Conservation (phyloP, 202 grass and related monocot species). For the Dendrocalamus latiflorus region DNA sequence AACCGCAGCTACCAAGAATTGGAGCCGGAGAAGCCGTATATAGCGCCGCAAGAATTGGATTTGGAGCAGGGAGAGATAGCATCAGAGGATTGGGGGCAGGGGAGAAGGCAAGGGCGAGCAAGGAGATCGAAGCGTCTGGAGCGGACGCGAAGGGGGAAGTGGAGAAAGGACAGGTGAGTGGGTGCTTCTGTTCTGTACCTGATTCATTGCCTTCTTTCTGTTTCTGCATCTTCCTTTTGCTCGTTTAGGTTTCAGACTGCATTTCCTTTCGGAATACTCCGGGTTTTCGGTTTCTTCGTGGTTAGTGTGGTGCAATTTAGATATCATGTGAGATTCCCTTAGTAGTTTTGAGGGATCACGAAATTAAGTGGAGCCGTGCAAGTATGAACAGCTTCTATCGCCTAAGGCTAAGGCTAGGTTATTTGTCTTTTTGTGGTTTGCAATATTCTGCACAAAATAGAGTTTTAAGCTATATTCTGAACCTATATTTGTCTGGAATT, state of each 20-base stretch:
- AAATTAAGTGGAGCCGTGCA: neutral
- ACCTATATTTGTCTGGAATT: neutral
- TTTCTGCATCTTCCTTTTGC: neutral
- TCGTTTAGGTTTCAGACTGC: neutral
- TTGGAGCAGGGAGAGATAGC: neutral
- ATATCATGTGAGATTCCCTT: neutral
- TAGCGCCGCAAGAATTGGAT: neutral
- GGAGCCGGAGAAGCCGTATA: too few species aligned
- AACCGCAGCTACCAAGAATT: too few species aligned
- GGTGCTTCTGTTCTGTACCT: neutral
- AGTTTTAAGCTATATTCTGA: neutral
- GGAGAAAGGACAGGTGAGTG: slow-evolving; percentile 11
- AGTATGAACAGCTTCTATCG: neutral
- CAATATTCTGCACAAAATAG: neutral
- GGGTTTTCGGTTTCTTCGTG: neutral
- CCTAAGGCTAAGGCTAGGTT: too few species aligned
- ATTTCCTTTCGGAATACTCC: neutral
- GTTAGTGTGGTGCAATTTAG: neutral
- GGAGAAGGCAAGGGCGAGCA: neutral
- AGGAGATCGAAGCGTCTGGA: neutral
- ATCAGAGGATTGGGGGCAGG: neutral
- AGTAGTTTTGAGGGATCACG: neutral
- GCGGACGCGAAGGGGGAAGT: neutral
- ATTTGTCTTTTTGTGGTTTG: neutral
- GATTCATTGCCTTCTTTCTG: neutral